Conservation (phyloP, 2,329 filamentous ascomycete genomes). For the Pestalotiopsis sp. region DNA sequence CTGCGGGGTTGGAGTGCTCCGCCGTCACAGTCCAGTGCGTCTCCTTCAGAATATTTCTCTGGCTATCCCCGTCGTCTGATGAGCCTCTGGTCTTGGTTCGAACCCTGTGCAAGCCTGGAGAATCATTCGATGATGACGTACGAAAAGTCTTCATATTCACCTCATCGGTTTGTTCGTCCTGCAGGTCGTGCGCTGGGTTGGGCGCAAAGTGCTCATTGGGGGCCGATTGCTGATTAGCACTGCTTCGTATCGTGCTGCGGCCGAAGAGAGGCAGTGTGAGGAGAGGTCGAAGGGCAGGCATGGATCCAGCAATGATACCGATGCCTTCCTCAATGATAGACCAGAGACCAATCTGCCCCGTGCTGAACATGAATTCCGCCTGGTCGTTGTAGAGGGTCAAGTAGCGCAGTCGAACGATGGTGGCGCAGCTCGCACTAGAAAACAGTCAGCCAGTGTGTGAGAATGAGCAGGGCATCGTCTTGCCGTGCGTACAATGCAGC, state of each 20-base stretch:
- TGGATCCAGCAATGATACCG: slow-evolving; percentile 50
- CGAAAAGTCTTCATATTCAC: neutral
- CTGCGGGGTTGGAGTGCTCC: slow-evolving; percentile 7
- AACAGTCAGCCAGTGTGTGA: neutral
- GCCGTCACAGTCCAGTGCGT: slow-evolving; percentile 29
- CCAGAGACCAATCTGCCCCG: slow-evolving; percentile 46
- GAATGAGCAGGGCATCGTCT: neutral
- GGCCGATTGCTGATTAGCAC: neutral
- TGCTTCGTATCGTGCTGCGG: slow-evolving; percentile 4
- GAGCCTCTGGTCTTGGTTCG: neutral
- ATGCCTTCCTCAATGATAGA: slow-evolving; percentile 51
- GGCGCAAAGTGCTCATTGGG: neutral
- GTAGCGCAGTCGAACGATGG: slow-evolving; percentile 44
- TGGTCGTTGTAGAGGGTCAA: slow-evolving; percentile 41
- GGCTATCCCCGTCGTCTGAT: slow-evolving; percentile 30
- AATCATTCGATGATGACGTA: neutral
- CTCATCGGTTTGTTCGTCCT: neutral
- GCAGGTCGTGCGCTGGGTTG: neutral
- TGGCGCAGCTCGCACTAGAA: slow-evolving; percentile 36
- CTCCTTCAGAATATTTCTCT: slow-evolving; percentile 40
- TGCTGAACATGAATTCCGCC: slow-evolving; percentile 40
- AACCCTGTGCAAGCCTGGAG: neutral
- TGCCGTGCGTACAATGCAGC: slow-evolving; percentile 40
- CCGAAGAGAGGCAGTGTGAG: slow-evolving; percentile 32
- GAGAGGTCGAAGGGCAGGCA: slow-evolving; percentile 47